Evolutionary conservation across 2,329 filamentous ascomycete species (phyloP).

Genomic region (Huntiella bhutanensis): DNA sequence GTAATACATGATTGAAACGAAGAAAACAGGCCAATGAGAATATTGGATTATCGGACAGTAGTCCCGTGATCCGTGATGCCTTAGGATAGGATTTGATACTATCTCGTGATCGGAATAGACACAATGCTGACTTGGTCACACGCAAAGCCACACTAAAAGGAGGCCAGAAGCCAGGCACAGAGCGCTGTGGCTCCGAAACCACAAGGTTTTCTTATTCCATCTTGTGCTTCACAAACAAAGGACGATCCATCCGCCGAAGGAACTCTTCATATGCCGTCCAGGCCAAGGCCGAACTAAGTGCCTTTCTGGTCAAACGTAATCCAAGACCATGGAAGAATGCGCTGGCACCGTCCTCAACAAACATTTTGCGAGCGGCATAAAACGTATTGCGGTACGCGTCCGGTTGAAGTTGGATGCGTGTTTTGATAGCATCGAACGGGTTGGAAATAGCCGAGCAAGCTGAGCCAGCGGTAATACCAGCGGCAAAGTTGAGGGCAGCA

Average conservation of each 20-base stretch:
- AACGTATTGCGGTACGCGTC: conserved; percentile 64
- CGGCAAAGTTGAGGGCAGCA: conserved; percentile 58
- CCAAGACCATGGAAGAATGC: conserved; percentile 74
- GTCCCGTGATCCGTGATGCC: too few species aligned
- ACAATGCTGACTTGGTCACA: too few species aligned
- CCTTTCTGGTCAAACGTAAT: conserved; percentile 77
- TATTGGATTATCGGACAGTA: not conserved
- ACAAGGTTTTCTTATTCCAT: conserved; percentile 4
- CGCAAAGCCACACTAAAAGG: too few species aligned
- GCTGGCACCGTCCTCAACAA: conserved; percentile 59
- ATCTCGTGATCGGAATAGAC: too few species aligned
- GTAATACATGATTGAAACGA: not conserved
- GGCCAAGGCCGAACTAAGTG: conserved; percentile 78
- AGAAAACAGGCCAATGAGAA: not conserved
- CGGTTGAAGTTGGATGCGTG: conserved; percentile 78
- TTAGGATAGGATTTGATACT: too few species aligned
- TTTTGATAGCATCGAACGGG: conserved; percentile 94
- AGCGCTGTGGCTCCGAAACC: not conserved
- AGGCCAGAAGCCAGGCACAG: too few species aligned
- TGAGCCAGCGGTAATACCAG: conserved; percentile 62
- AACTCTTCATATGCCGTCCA: conserved; percentile 97
- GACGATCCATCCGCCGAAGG: conserved; percentile 45
- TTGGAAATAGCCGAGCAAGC: conserved; percentile 80
- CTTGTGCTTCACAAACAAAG: conserved; percentile 5
- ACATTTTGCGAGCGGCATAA: conserved; percentile 57